Conservation (phyloP, 164 flowering plant genomes). For the Buxus sempervirens region DNA sequence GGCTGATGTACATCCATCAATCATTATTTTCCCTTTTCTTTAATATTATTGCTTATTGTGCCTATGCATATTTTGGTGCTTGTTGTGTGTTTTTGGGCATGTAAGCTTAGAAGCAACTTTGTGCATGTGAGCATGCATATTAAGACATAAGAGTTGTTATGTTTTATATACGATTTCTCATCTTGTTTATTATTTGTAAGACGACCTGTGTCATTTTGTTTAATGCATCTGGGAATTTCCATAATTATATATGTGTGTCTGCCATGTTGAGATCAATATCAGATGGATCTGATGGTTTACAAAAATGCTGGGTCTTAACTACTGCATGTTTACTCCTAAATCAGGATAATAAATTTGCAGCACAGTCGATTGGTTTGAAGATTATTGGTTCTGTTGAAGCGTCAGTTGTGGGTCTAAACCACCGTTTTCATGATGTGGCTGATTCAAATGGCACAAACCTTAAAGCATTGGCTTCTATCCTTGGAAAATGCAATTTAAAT, state of each 20-base stretch:
- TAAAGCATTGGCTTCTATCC: conserved; percentile 61
- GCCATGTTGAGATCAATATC: too few species aligned
- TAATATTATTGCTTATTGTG: not conserved
- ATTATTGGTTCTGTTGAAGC: conserved; percentile 67
- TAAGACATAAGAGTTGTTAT: not conserved
- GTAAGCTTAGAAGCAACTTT: not conserved
- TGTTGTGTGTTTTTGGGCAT: not conserved
- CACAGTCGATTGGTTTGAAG: conserved; percentile 23
- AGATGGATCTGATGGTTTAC: not conserved
- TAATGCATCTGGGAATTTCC: too few species aligned
- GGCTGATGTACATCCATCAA: too few species aligned
- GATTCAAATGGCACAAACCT: conserved; percentile 67
- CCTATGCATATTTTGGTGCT: not conserved
- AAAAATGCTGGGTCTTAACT: not conserved
- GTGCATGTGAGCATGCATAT: not conserved
- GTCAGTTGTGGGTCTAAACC: conserved; percentile 78
- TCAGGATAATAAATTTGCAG: conserved; percentile 25
- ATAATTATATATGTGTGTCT: too few species aligned
- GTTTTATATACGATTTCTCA: not conserved
- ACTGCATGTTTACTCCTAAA: not conserved
- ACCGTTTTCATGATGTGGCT: conserved; percentile 56
- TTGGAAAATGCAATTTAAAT: conserved; percentile 45
- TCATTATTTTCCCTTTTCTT: too few species aligned
- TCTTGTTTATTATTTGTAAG: too few species aligned
- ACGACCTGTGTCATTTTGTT: too few species aligned